Base-by-base conservation (phyloP, 352 stramenopile species). In the Globisporangium carolinianum region DNA sequence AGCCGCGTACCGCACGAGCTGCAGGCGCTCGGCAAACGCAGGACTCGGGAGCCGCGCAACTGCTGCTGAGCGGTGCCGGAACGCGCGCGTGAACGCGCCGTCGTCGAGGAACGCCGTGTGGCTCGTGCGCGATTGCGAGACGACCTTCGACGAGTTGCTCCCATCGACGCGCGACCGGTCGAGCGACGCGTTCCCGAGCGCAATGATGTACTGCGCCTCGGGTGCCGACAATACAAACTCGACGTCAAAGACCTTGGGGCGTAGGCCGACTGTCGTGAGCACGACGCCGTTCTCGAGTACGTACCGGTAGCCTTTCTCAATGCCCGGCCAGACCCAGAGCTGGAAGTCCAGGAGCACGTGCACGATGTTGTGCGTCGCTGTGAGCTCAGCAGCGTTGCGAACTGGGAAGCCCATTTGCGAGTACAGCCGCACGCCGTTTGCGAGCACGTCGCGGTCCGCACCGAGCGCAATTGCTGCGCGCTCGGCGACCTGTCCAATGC, bases 321-420 rank as follows among this genome's bases (percentile, higher is more conserved):
- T 91, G 42, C 80, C 80, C 0, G 83, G 80, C 83, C 80, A 92
- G 35, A 84, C 66, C 80, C 83, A 92, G 53, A 89, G 58, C 66
- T 94, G 82, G 65, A 89, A 91, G 54, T 94, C 84, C 50, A 94
- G 57, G 60, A 94, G 53, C 35, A 94, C 68, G 53, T 94, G 82
- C 36, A 89, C 80, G 8, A 88, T 80, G 48, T 81, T 74, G 45
- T 76, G 74, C n/a, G 75, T 64, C 9, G 67, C 61, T 10, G 51
- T 63, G 39, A 91, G 63, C 6, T 87, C 80, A 11, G 72, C 39
- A 0, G 58, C 60, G 35, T 71, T 81, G 43, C 73, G 76, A 48
- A 92, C 76, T 0, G 84, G 63, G 24, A 71, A 66, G 0, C 82
- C 84, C 68, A 87, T 76, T 62, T 89, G 82, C 60, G 58, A 81